Conservation (phyloP, 768 basidiomycete genomes). For the Lyophyllum shimeji region DNA sequence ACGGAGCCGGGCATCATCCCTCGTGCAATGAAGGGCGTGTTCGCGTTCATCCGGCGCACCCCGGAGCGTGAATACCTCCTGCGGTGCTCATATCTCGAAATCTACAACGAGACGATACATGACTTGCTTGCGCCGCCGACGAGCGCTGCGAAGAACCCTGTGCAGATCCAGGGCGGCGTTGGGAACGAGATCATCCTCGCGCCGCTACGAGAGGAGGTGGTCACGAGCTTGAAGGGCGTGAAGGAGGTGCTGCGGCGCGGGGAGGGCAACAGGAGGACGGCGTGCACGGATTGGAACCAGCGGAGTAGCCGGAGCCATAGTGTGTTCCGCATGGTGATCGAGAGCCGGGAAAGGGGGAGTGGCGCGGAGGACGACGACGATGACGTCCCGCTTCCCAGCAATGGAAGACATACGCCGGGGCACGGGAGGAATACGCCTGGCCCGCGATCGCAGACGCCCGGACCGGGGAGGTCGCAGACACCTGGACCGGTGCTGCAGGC, state of each 20-base stretch:
- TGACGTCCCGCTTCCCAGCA: conserved; percentile 25
- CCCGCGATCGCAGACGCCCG: conserved; percentile 43
- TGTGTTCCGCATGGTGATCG: conserved; percentile 90
- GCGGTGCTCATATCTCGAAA: conserved; percentile 94
- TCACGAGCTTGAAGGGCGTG: conserved; percentile 87
- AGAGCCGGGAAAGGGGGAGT: conserved; percentile 69
- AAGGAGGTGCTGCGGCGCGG: conserved; percentile 83
- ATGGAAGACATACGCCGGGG: conserved; percentile 29
- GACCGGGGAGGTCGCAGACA: conserved; percentile 37
- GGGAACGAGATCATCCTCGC: conserved; percentile 60
- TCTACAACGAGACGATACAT: conserved; percentile 91
- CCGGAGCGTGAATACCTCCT: conserved; percentile 88
- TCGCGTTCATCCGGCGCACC: conserved; percentile 76
- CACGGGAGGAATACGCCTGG: conserved; percentile 43
- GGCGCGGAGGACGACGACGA: conserved; percentile 39
- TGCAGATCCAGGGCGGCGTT: conserved; percentile 71
- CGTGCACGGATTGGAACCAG: conserved; percentile 99
- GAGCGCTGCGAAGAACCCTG: conserved; percentile 52
- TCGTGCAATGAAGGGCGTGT: conserved; percentile 89
- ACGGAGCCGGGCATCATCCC: conserved; percentile 94
- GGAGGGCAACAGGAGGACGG: conserved; percentile 85
- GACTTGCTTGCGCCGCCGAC: conserved; percentile 79
- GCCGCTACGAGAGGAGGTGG: conserved; percentile 88
- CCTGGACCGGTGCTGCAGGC: conserved; percentile 62
- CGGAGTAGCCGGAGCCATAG: conserved; percentile 92